Conservation (phyloP, 805 yeast species). For the Kregervanrija fluxuum region DNA sequence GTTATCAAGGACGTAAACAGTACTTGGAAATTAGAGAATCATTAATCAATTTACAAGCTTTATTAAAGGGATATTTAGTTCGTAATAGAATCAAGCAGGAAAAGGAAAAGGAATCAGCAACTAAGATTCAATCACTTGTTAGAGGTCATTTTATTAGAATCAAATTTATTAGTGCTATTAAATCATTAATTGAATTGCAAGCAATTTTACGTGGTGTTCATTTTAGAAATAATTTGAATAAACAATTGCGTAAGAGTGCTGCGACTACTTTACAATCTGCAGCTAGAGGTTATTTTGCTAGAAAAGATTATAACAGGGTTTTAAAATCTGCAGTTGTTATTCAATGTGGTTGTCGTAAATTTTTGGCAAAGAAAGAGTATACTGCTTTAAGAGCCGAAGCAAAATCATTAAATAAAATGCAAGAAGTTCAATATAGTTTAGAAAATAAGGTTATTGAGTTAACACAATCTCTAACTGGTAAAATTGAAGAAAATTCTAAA, state of each 20-base stretch:
- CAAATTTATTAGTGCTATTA: constrained; percentile 26
- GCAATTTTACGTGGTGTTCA: constrained; percentile 43
- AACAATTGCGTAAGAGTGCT: constrained; percentile 49
- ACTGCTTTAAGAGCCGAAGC: constrained; percentile 73
- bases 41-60: constrained; percentile 49
- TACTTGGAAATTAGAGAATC: constrained; percentile 50
- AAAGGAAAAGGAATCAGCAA: constrained; percentile 55
- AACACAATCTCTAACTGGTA: constrained; percentile 74
- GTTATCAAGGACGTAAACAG: constrained; percentile 51
- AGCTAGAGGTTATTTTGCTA: constrained; percentile 62
- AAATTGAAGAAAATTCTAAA: constrained; percentile 75
- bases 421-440: constrained; percentile 85
- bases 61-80: constrained; percentile 54
- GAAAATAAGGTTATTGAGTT: constrained; percentile 97
- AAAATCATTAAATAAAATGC: constrained; percentile 79
- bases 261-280: constrained; percentile 68
- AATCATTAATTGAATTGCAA: constrained; percentile 38
- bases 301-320: constrained; percentile 40
- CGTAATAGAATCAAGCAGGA: constrained; percentile 51
- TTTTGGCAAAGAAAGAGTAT: constrained; percentile 61
- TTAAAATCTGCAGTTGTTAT: constrained; percentile 56
- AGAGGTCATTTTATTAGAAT: constrained; percentile 49
- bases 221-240: constrained; percentile 44
- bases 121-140: constrained; percentile 57
- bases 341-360: constrained; percentile 75